phyloP scores from a whole-genome alignment of 129 eudicot genomes.

The Lactuca sativa region DNA sequence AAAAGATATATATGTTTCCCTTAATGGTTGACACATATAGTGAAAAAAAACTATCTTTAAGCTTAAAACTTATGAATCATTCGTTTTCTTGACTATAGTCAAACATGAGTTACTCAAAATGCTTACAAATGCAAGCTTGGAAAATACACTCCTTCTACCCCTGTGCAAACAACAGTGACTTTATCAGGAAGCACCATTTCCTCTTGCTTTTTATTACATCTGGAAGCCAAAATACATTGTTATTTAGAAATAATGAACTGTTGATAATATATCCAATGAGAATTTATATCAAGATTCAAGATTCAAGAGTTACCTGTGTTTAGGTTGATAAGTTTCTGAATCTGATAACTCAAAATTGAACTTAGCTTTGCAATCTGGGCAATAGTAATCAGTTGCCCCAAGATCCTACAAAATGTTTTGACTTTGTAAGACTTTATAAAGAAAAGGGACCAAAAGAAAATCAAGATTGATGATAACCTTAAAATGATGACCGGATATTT shows the following conservation, averaged over 20 bases:
- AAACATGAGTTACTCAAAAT: background rate
- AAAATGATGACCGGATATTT: slow-evolving; percentile 55
- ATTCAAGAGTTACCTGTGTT: slow-evolving; percentile 47
- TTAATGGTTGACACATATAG: background rate
- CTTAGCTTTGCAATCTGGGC: slow-evolving; percentile 84
- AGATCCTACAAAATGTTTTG: slow-evolving; percentile 51
- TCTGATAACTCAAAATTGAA: slow-evolving; percentile 82
- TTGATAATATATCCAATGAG: background rate
- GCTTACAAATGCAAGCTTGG: slow-evolving; percentile 94
- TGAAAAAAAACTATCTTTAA: background rate
- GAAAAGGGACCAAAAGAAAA: slow-evolving; percentile 8
- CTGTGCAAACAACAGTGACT: slow-evolving; percentile 71
- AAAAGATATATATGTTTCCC: background rate
- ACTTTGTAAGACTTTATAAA: slow-evolving; percentile 10
- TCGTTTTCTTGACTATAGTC: background rate
- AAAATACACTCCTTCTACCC: slow-evolving; percentile 74
- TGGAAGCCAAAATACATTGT: slow-evolving; percentile 13
- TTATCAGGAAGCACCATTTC: slow-evolving; percentile 54
- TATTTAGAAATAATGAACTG: slow-evolving; percentile 3
- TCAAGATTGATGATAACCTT: slow-evolving; percentile 45
- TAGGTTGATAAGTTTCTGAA: slow-evolving; percentile 61
- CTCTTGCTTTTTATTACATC: slow-evolving; percentile 52
- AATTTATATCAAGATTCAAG: slow-evolving; percentile 4
- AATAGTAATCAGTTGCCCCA: slow-evolving; percentile 65
- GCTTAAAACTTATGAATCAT: background rate